A percentile compares a stretch with the other conserved stretches of the same genome.
These are phyloP conservation scores for Thuja plicata DNA, from an alignment of 83 land plant genomes.

Conservation along the genomic window DNA sequence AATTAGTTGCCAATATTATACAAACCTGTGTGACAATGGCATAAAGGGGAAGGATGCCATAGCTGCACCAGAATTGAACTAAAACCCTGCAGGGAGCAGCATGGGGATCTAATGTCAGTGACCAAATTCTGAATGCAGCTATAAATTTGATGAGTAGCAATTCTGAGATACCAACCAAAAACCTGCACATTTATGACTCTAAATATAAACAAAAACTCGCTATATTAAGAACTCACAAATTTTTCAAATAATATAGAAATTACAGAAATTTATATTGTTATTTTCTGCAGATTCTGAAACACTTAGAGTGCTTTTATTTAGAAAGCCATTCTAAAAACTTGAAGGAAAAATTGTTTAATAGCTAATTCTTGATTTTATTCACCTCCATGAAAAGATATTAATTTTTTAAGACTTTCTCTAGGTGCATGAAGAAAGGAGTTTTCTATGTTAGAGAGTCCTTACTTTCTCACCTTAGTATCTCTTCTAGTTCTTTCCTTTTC, in stretches of 20 bases:
- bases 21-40: constrained; percentile 67
- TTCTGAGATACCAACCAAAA: constrained; percentile 1
- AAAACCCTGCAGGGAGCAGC: constrained; percentile 26
- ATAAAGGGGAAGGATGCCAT: constrained; percentile 73
- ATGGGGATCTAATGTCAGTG: constrained; percentile 3
- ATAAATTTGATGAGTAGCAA: not conserved
- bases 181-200: not conserved
- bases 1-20: not conserved
- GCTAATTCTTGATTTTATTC: not conserved
- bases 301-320: not conserved
- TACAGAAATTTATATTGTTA: not conserved
- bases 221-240: not conserved
- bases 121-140: not conserved
- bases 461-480: not conserved
- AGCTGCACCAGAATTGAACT: constrained; percentile 61
- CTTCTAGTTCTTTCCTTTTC: not conserved
- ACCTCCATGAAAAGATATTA: not conserved
- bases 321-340: not conserved
- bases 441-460: not conserved
- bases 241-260: not conserved
- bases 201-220: not conserved
- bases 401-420: not conserved
- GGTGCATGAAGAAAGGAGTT: not conserved
- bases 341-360: too few relatives aligned
- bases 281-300: not conserved